Evolutionary conservation across 441 rosid genomes (phyloP).

Genomic region (Pelargonium myrrhifolium): DNA sequence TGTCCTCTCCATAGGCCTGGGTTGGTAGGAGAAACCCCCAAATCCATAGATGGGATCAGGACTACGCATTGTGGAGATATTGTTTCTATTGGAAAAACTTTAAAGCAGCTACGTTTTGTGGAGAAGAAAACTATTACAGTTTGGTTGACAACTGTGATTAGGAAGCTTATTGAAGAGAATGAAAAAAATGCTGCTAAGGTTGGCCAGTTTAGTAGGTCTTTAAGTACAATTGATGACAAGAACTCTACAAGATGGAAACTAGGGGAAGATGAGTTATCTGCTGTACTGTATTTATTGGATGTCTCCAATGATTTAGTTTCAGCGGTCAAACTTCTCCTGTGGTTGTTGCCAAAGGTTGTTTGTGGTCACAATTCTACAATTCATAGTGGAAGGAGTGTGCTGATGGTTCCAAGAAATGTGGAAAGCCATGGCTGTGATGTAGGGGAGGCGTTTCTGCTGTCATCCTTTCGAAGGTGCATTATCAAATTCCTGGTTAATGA

Average conservation of each 20-base stretch:
- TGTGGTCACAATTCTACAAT: conserved; percentile 51
- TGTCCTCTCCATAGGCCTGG: conserved; percentile 60
- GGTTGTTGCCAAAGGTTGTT: conserved; percentile 81
- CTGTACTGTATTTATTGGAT: conserved; percentile 74
- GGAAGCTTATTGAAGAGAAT: conserved; percentile 75
- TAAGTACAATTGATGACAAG: conserved; percentile 58
- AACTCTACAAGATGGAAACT: conserved; percentile 69
- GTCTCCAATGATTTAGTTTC: conserved; percentile 68
- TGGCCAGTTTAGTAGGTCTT: conserved; percentile 56
- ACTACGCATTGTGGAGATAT: conserved; percentile 44
- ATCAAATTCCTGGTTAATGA: conserved; percentile 10
- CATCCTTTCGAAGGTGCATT: conserved; percentile 77
- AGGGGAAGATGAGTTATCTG: conserved; percentile 85
- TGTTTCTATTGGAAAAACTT: conserved; percentile 64
- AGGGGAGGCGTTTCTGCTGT: conserved; percentile 74
- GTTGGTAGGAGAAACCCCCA: conserved; percentile 48
- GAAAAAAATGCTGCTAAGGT: conserved; percentile 54
- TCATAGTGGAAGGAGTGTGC: conserved; percentile 67
- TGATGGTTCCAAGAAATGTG: conserved; percentile 47
- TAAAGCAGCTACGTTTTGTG: conserved; percentile 67
- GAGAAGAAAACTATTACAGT: conserved; percentile 70
- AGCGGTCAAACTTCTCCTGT: conserved; percentile 69
- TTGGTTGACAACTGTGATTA: conserved; percentile 72
- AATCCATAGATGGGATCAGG: conserved; percentile 50
- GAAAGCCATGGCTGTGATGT: conserved; percentile 73